A percentile compares a stretch with the other conserved stretches of the same genome.
These are phyloP conservation scores for Epichloe bromicola DNA, from an alignment of 2,329 filamentous ascomycete genomes.

Conservation along the genomic window DNA sequence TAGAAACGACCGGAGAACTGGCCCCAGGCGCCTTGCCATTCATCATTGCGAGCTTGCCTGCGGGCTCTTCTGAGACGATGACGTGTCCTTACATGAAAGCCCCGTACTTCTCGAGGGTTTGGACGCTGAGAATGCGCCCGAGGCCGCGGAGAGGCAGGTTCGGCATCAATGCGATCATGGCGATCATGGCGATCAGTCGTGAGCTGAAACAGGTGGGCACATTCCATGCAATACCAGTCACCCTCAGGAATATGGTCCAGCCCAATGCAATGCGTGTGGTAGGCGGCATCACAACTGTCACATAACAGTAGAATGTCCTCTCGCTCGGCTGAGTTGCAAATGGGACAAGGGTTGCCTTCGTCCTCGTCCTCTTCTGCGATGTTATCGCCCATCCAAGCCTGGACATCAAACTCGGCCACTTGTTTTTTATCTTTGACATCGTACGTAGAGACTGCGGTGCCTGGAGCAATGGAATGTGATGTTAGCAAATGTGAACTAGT, in stretches of 20 bases:
- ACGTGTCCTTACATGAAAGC: constrained; percentile 37
- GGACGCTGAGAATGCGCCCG: constrained; percentile 17
- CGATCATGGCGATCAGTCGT: constrained; percentile 16
- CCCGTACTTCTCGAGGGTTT: constrained; percentile 19
- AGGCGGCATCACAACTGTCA: constrained; percentile 78
- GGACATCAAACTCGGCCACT: constrained; percentile 77
- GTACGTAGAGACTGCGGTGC: constrained; percentile 43
- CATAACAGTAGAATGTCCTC: constrained; percentile 80
- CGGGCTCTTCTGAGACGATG: constrained; percentile 43
- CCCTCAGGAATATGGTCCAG: constrained; percentile 63
- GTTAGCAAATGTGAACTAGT: not conserved
- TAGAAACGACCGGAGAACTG: constrained; percentile 48
- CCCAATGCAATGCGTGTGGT: constrained; percentile 85
- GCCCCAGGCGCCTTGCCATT: constrained; percentile 83
- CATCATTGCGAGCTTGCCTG: constrained; percentile 55
- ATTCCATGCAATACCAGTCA: constrained; percentile 86
- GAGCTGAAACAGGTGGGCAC: constrained; percentile 38
- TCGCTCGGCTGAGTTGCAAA: constrained; percentile 71
- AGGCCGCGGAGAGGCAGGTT: constrained; percentile 19
- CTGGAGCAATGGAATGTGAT: constrained; percentile 21
- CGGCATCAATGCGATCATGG: constrained; percentile 19
- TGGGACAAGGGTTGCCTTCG: constrained; percentile 58
- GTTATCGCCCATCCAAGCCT: constrained; percentile 56
- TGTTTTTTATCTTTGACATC: constrained; percentile 73
- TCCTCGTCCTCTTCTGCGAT: constrained; percentile 57